Conservation (phyloP, 495 filamentous ascomycete genomes). For the Aspergillus ellipticus region DNA sequence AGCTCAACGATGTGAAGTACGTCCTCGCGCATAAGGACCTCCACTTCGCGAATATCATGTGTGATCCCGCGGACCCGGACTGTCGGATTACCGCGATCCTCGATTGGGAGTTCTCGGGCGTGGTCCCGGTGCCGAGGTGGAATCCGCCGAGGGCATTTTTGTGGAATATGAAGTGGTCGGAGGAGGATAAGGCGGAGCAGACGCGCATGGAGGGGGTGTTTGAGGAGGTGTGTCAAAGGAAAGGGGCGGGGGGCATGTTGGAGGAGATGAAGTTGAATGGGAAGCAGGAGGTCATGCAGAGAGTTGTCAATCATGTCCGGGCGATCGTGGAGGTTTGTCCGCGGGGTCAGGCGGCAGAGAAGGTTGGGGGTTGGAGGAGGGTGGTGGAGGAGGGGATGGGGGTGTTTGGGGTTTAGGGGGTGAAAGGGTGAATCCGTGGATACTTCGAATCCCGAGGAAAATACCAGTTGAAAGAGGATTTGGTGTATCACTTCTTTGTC, state of each 20-base stretch:
- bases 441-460: too few species aligned
- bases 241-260: conserved; percentile 3
- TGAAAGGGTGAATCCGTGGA: too few species aligned
- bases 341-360: conserved; percentile 11
- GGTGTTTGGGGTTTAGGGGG: background rate
- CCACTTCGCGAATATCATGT: conserved; percentile 34
- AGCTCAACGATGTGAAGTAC: conserved; percentile 23
- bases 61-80: conserved; percentile 14
- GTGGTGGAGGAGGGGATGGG: conserved; percentile 6
- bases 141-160: conserved; percentile 28
- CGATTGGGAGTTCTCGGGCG: conserved; percentile 37
- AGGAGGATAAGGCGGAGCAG: conserved; percentile 20
- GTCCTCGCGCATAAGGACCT: conserved; percentile 36
- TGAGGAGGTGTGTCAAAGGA: conserved; percentile 13
- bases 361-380: conserved; percentile 10
- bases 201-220: conserved; percentile 21
- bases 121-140: conserved; percentile 29
- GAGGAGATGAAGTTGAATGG: conserved; percentile 10
- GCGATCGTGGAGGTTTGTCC: conserved; percentile 20
- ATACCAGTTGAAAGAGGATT: too few species aligned
- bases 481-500: too few species aligned
- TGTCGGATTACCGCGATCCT: conserved; percentile 30
- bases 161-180: conserved; percentile 22
- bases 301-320: conserved; percentile 15
- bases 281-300: conserved; percentile 16